Evolutionary conservation across 257 asterid species (phyloP).

Genomic region (Paulownia fortunei): DNA sequence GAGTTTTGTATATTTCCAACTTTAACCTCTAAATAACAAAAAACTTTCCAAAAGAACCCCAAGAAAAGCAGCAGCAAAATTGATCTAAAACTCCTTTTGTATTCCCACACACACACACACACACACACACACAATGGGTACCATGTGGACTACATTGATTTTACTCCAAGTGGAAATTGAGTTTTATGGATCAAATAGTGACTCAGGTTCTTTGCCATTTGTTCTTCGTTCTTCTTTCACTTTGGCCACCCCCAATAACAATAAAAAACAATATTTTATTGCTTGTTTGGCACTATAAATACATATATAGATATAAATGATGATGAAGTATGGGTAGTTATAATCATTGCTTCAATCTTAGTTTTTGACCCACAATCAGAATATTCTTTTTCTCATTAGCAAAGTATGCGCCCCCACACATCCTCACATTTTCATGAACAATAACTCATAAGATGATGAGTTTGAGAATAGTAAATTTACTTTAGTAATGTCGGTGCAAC

Average conservation of each 20-base stretch:
- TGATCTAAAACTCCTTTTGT: background rate
- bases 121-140: background rate
- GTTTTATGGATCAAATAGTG: slow-evolving; percentile 14
- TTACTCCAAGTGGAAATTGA: background rate
- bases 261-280: background rate
- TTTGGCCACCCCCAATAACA: too few species aligned
- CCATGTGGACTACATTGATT: slow-evolving; percentile 15
- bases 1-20: slow-evolving; percentile 2
- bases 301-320: background rate
- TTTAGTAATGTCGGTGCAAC: too few species aligned
- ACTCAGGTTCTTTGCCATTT: background rate
- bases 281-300: background rate
- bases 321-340: background rate
- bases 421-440: background rate
- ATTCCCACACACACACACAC: too few species aligned
- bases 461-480: background rate
- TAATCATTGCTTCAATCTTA: slow-evolving; percentile 22
- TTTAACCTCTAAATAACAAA: background rate
- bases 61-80: background rate
- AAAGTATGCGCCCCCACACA: background rate
- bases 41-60: too few species aligned
- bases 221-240: background rate
- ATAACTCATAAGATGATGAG: background rate
- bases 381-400: background rate
- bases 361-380: background rate